Percentiles rank a stretch among this genome's conserved stretches.
Evolutionary conservation across 2,329 filamentous ascomycete genomes (phyloP).

Genomic region (Aschersonia sp.): DNA sequence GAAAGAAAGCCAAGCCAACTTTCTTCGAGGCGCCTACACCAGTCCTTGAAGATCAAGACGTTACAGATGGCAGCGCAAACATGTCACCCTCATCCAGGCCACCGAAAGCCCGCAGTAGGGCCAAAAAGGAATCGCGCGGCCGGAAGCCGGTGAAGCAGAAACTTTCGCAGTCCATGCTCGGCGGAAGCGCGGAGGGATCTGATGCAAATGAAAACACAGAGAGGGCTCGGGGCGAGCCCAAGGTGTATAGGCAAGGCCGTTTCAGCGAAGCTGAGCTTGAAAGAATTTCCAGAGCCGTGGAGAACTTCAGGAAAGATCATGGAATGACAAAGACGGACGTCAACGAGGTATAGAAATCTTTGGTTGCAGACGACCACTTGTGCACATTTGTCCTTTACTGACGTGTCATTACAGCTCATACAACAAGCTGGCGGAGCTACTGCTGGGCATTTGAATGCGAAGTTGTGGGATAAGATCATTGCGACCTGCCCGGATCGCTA

Average conservation of each 20-base stretch:
- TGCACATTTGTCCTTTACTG: not conserved
- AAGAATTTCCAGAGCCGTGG: conserved; percentile 25
- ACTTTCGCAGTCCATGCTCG: conserved; percentile 11
- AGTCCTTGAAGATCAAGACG: conserved; percentile 6
- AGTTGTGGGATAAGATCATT: conserved; percentile 36
- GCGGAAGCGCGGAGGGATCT: conserved; percentile 3
- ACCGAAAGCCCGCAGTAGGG: conserved; percentile 15
- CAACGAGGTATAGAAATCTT: conserved; percentile 21
- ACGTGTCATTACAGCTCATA: conserved; percentile 16
- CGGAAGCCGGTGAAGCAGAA: conserved; percentile 6
- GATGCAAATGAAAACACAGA: conserved; percentile 8
- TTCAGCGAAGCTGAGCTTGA: conserved; percentile 29
- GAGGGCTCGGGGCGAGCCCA: conserved; percentile 6
- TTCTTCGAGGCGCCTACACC: conserved; percentile 21
- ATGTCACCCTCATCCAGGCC: conserved; percentile 19
- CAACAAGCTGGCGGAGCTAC: conserved; percentile 20
- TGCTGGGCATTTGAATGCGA: conserved; percentile 18
- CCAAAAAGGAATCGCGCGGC: conserved; percentile 10
- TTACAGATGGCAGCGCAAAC: conserved; percentile 9
- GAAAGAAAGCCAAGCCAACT: conserved; percentile 34
- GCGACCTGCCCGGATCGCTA: conserved; percentile 32
- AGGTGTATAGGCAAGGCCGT: conserved; percentile 20
- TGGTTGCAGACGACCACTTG: too few species aligned
- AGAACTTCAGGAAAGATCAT: conserved; percentile 27
- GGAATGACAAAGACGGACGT: conserved; percentile 27